Conservation (phyloP, 2,329 filamentous ascomycete genomes). For the Ascochyta clinopodiicola region DNA sequence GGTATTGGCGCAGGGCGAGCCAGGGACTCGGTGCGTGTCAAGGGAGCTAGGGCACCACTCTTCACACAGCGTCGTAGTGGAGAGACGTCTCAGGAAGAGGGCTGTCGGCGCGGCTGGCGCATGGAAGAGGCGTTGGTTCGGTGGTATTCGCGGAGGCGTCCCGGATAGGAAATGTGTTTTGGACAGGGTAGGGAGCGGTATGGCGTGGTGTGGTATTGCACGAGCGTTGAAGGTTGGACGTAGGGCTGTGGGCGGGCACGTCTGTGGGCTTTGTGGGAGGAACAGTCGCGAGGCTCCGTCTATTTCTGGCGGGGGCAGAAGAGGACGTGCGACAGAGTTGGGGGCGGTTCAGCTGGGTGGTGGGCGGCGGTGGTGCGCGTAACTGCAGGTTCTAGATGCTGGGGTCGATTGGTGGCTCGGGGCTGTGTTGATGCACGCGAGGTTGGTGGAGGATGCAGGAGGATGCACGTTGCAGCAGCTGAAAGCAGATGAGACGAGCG, state of each 20-base stretch:
- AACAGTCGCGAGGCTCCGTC: background rate
- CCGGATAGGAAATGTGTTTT: constrained; percentile 18
- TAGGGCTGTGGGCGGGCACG: background rate
- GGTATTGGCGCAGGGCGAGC: constrained; percentile 25
- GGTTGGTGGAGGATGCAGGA: background rate
- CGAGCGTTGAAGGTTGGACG: background rate
- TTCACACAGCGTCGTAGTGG: constrained; percentile 6
- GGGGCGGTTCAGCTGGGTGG: background rate
- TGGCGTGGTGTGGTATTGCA: background rate
- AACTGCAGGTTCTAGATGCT: constrained; percentile 13
- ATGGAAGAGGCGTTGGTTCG: constrained; percentile 20
- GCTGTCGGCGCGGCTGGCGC: constrained; percentile 18
- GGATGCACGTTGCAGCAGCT: background rate
- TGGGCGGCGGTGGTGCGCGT: constrained; percentile 10
- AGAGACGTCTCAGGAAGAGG: constrained; percentile 4
- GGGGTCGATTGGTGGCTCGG: background rate
- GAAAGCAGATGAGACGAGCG: background rate
- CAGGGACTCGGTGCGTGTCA: constrained; percentile 11
- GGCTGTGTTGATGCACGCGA: constrained; percentile 4
- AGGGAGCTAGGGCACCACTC: constrained; percentile 23
- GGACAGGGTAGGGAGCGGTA: constrained; percentile 9
- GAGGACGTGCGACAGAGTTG: background rate
- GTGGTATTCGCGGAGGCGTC: constrained; percentile 17
- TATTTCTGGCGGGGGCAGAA: background rate
- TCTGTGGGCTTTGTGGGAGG: background rate